phyloP scores from a whole-genome alignment of 2,329 filamentous ascomycete genomes.

The Colletotrichum camelliae region DNA sequence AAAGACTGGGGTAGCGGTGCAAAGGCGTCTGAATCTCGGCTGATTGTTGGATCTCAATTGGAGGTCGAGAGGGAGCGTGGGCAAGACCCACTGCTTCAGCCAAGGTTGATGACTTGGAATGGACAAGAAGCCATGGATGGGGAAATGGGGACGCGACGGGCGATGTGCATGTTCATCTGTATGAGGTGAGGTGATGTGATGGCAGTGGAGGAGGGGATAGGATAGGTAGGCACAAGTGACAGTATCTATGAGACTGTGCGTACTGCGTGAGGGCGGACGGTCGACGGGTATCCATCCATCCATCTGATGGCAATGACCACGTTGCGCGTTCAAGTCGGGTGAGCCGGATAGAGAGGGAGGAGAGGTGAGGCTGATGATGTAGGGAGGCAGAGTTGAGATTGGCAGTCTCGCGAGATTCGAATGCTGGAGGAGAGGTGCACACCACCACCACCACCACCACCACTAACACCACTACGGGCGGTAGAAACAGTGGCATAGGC shows the following conservation, averaged over 20 bases:
- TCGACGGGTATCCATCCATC: background rate
- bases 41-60: background rate
- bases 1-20: background rate
- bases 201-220: background rate
- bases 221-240: background rate
- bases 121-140: background rate
- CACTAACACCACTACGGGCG: background rate
- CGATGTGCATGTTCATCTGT: background rate
- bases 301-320: background rate
- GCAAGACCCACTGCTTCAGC: background rate
- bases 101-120: background rate
- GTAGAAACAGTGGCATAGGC: background rate
- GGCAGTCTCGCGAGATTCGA: background rate
- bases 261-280: background rate
- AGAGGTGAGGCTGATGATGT: background rate
- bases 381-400: background rate
- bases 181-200: background rate
- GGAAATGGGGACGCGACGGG: background rate
- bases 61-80: background rate
- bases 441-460: background rate
- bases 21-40: background rate
- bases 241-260: background rate
- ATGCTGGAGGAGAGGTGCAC: background rate
- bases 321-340: background rate
- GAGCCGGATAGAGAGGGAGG: background rate